These are phyloP conservation scores for Verticillium nubilum DNA, from an alignment of 2,329 filamentous ascomycete genomes.

Conservation along the genomic window DNA sequence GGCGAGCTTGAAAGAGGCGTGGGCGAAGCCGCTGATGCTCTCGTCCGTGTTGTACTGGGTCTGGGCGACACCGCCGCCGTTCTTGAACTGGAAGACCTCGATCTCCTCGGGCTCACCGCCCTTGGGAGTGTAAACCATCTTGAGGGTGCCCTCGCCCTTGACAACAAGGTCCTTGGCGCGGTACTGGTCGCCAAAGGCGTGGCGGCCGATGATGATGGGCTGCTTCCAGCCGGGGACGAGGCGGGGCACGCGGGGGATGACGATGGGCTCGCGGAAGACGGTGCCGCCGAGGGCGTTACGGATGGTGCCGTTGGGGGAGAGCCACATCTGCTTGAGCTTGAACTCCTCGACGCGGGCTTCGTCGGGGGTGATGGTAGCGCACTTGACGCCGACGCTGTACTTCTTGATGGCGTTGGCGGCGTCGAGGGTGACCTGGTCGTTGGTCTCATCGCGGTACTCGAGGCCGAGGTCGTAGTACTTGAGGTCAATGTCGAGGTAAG, in stretches of 20 bases:
- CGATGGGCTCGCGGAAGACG: constrained; percentile 98
- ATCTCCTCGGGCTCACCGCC: constrained; percentile 78
- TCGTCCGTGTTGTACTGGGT: constrained; percentile 99
- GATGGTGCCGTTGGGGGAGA: constrained; percentile 92
- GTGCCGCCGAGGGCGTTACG: constrained; percentile 78
- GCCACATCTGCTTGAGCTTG: constrained; percentile 99
- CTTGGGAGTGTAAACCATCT: constrained; percentile 90
- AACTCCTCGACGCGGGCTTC: constrained; percentile 97
- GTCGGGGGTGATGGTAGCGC: constrained; percentile 97
- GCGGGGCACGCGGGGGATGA: constrained; percentile 87
- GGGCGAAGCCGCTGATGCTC: constrained; percentile 90
- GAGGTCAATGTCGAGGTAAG: constrained; percentile 93
- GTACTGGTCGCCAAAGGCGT: constrained; percentile 98
- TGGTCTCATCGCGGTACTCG: constrained; percentile 90
- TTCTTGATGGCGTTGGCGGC: constrained; percentile 98
- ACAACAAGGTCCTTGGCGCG: constrained; percentile 89
- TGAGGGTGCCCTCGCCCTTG: constrained; percentile 76
- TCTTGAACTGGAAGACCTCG: constrained; percentile 85
- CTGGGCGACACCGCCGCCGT: constrained; percentile 78
- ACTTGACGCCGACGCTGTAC: constrained; percentile 98
- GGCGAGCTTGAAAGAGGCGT: constrained; percentile 94
- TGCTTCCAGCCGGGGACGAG: constrained; percentile 97
- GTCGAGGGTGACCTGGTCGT: constrained; percentile 93
- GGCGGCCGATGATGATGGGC: constrained; percentile 97
- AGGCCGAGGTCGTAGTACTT: constrained; percentile 97